These are phyloP conservation scores for Carpinus viminea DNA, from an alignment of 306 rosid genomes.

Conservation along the genomic window DNA sequence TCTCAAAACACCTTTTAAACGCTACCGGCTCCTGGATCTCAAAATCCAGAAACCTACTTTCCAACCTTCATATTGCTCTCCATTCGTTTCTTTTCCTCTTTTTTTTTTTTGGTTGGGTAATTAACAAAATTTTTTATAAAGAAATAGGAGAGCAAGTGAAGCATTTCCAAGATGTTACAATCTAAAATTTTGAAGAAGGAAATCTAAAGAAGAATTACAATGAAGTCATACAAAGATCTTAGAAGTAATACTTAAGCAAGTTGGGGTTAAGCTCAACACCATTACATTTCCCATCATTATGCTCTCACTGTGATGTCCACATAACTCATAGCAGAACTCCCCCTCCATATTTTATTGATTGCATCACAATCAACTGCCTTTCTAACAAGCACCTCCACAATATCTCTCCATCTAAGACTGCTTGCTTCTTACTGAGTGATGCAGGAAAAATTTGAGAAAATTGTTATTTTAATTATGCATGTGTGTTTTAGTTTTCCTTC, in stretches of 20 bases:
- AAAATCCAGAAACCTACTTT: not conserved
- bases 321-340: not conserved
- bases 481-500: no score
- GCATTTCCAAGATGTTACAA: not conserved
- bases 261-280: not conserved
- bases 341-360: not conserved
- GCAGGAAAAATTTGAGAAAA: no score
- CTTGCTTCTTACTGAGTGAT: not conserved
- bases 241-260: not conserved
- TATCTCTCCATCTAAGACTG: not conserved
- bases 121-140: no score
- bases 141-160: no score
- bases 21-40: not conserved
- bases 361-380: not conserved
- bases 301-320: not conserved
- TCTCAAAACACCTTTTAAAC: conserved; percentile 16
- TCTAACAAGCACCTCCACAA: not conserved
- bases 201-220: not conserved
- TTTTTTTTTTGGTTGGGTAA: no score
- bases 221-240: not conserved
- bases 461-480: no score
- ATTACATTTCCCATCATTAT: not conserved
- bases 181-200: not conserved
- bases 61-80: no score
- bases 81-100: no score